Evolutionary conservation across 2,329 filamentous ascomycete genomes (phyloP).

Genomic region (Fusarium sp.): DNA sequence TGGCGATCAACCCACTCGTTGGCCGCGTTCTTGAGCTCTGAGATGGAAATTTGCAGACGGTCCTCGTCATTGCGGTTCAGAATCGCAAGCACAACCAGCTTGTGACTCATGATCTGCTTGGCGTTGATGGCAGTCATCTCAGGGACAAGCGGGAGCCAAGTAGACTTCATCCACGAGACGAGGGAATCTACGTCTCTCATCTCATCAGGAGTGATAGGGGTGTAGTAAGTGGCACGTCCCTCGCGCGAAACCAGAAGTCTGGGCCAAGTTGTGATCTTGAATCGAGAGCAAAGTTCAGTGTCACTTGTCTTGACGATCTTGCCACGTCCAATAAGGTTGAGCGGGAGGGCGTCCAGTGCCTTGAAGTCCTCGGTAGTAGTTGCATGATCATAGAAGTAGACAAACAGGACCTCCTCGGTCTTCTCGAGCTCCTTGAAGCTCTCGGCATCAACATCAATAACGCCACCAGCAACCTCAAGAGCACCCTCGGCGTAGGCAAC

Average conservation of each 20-base stretch:
- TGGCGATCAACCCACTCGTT: conserved; percentile 99
- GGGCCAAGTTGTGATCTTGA: conserved; percentile 98
- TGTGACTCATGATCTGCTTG: conserved; percentile 92
- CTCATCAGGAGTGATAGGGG: conserved; percentile 83
- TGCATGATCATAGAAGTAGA: conserved; percentile 97
- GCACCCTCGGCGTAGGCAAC: conserved; percentile 88
- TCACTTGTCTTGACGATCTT: conserved; percentile 93
- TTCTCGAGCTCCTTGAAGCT: conserved; percentile 85
- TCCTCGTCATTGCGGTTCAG: conserved; percentile 82
- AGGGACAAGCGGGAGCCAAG: conserved; percentile 95
- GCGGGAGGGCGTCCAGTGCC: conserved; percentile 84
- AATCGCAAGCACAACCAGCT: conserved; percentile 92
- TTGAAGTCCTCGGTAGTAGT: conserved; percentile 92
- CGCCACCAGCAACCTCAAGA: conserved; percentile 76
- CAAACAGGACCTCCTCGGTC: conserved; percentile 93
- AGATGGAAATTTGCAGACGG: conserved; percentile 79
- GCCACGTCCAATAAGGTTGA: conserved; percentile 90
- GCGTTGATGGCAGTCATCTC: conserved; percentile 93
- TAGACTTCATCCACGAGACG: conserved; percentile 91
- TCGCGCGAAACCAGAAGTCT: conserved; percentile 88
- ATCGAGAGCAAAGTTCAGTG: conserved; percentile 76
- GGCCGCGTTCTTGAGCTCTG: conserved; percentile 94
- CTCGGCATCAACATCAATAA: conserved; percentile 81
- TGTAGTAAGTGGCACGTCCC: conserved; percentile 90
- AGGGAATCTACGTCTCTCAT: conserved; percentile 88